Evolutionary conservation across 768 basidiomycete species (phyloP).

Genomic region (Lyophyllum atratum): DNA sequence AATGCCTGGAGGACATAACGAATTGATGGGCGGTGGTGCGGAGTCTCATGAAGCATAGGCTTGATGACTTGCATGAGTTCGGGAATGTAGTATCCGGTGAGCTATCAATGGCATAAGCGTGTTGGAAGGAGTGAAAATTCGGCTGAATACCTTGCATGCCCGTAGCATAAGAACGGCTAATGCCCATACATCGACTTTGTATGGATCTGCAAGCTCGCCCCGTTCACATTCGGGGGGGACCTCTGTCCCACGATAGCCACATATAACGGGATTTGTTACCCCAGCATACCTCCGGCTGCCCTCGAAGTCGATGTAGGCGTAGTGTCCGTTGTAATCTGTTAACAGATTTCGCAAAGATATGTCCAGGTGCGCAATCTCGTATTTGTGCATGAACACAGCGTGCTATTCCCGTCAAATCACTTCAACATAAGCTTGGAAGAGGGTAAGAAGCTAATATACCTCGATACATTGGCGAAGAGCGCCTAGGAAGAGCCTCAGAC

Average conservation of each 20-base stretch:
- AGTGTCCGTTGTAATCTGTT: constrained; percentile 63
- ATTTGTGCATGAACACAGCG: constrained; percentile 66
- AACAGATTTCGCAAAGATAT: constrained; percentile 71
- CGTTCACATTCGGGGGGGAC: constrained; percentile 69
- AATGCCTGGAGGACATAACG: constrained; percentile 51
- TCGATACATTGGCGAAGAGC: constrained; percentile 70
- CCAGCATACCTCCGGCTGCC: constrained; percentile 56
- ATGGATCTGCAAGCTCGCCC: constrained; percentile 54
- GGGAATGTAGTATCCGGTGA: constrained; percentile 58
- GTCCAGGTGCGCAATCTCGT: constrained; percentile 69
- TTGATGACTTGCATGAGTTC: constrained; percentile 57
- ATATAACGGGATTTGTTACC: constrained; percentile 35
- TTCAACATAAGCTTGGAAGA: neutral
- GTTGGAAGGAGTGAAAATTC: neutral
- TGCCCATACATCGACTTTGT: constrained; percentile 77
- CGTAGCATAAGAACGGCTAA: constrained; percentile 64
- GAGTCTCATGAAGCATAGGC: constrained; percentile 60
- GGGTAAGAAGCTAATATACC: constrained; percentile 32
- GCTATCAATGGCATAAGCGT: constrained; percentile 33
- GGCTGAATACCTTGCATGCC: constrained; percentile 55
- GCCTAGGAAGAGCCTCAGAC: constrained; percentile 52
- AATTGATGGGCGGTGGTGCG: constrained; percentile 53
- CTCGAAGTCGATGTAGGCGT: constrained; percentile 78
- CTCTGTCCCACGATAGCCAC: constrained; percentile 59
- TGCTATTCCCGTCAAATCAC: constrained; percentile 45